These are phyloP conservation scores for Danielia reshetovae DNA, from an alignment of 805 yeast species.

Conservation along the genomic window DNA sequence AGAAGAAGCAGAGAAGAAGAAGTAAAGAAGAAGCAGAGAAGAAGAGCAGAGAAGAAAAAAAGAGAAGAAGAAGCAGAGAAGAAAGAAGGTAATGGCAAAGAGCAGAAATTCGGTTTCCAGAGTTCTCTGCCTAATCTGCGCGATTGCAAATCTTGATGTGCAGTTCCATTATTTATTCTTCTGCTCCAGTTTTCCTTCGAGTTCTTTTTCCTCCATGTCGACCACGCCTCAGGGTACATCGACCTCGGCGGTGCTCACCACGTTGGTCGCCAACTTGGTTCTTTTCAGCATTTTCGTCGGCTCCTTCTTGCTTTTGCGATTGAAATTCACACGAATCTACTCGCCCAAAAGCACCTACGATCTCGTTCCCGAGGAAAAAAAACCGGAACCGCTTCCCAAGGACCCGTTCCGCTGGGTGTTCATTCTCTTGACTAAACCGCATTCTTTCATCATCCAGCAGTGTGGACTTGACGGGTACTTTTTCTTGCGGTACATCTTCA, in stretches of 20 bases:
- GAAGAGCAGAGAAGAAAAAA: not conserved
- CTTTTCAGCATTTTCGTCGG: constrained; percentile 59
- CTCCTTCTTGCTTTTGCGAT: constrained; percentile 63
- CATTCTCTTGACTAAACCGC: constrained; percentile 61
- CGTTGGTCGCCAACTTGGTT: constrained; percentile 65
- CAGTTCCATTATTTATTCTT: not conserved
- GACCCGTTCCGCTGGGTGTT: constrained; percentile 71
- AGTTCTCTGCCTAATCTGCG: not conserved
- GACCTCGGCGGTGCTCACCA: constrained; percentile 68
- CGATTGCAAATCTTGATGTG: not conserved
- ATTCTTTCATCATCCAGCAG: constrained; percentile 73
- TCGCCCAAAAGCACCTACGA: constrained; percentile 74
- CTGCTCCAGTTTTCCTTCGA: not conserved
- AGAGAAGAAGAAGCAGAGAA: too few species aligned
- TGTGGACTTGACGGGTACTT: constrained; percentile 95
- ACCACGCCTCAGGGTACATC: constrained; percentile 11
- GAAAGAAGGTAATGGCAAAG: too few species aligned
- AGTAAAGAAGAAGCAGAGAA: constrained; percentile 10
- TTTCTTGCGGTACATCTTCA: constrained; percentile 70
- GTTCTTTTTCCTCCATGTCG: not conserved
- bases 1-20: constrained; percentile 12
- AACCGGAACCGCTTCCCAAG: constrained; percentile 69
- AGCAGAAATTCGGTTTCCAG: too few species aligned
- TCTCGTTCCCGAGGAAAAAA: constrained; percentile 49
- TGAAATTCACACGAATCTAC: constrained; percentile 68